phyloP scores from a whole-genome alignment of 2,329 filamentous ascomycete genomes.

The Westerdykella aurantiaca region DNA sequence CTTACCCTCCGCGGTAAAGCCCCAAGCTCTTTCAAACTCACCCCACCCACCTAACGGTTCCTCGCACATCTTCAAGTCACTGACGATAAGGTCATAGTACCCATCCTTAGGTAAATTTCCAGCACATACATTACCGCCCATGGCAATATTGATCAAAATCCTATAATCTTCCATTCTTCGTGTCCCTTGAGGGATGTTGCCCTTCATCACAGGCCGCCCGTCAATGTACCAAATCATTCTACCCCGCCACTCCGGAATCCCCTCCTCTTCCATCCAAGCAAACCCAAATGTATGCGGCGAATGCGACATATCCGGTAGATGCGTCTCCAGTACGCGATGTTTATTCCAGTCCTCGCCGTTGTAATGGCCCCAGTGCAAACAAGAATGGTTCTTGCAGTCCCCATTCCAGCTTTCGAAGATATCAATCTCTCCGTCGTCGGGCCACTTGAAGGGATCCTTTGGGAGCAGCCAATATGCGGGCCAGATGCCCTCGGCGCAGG shows the following conservation, averaged over 20 bases:
- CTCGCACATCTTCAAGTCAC: slow-evolving; percentile 49
- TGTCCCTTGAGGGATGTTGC: slow-evolving; percentile 47
- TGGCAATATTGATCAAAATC: slow-evolving; percentile 56
- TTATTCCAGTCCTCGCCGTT: slow-evolving; percentile 51
- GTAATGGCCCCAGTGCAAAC: slow-evolving; percentile 56
- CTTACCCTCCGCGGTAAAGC: slow-evolving; percentile 28
- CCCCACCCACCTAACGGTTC: slow-evolving; percentile 53
- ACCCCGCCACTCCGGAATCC: slow-evolving; percentile 40
- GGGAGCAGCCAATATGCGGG: slow-evolving; percentile 59
- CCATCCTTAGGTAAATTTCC: slow-evolving; percentile 50
- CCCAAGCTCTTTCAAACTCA: slow-evolving; percentile 51
- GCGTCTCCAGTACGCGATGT: slow-evolving; percentile 51
- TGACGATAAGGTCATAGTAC: slow-evolving; percentile 53
- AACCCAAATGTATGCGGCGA: slow-evolving; percentile 51
- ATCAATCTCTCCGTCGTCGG: slow-evolving; percentile 55
- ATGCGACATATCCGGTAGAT: slow-evolving; percentile 44
- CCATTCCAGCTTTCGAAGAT: slow-evolving; percentile 59
- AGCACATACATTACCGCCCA: slow-evolving; percentile 56
- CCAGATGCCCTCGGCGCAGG: slow-evolving; percentile 54
- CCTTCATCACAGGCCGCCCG: slow-evolving; percentile 53
- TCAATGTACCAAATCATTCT: slow-evolving; percentile 56
- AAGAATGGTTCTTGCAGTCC: slow-evolving; percentile 50
- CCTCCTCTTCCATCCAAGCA: slow-evolving; percentile 49
- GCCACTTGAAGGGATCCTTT: slow-evolving; percentile 54
- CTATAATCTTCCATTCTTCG: slow-evolving; percentile 52